Evolutionary conservation across 495 filamentous ascomycete species (phyloP).

Genomic region (Penicillium cataractarum): DNA sequence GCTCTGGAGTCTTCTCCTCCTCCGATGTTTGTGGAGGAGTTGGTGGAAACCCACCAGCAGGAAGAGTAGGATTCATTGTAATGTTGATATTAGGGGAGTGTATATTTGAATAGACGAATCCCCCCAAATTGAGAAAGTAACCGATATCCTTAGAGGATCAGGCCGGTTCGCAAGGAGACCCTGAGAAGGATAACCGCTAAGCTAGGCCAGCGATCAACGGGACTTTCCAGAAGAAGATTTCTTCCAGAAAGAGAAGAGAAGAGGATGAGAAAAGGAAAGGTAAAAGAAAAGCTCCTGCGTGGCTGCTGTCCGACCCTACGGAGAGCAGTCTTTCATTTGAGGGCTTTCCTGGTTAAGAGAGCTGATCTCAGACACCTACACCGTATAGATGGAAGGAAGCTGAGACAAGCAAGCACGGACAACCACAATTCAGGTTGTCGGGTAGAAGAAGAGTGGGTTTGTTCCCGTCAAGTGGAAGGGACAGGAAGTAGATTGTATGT

Average conservation of each 20-base stretch:
- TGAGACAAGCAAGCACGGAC: slow-evolving; percentile 25
- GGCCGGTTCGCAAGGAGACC: slow-evolving; percentile 19
- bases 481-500: slow-evolving; percentile 2
- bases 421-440: slow-evolving; percentile 10
- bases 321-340: slow-evolving; percentile 16
- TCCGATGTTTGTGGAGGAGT: slow-evolving; percentile 21
- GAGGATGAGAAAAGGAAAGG: slow-evolving; percentile 25
- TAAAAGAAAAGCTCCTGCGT: slow-evolving; percentile 19
- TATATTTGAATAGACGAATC: background rate
- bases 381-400: slow-evolving; percentile 7
- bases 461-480: background rate
- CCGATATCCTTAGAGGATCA: slow-evolving; percentile 2
- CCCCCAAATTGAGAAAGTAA: slow-evolving; percentile 9
- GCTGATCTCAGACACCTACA: slow-evolving; percentile 12
- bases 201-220: slow-evolving; percentile 10
- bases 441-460: slow-evolving; percentile 7
- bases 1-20: slow-evolving; percentile 9
- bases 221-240: slow-evolving; percentile 12
- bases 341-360: slow-evolving; percentile 2
- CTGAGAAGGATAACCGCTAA: background rate
- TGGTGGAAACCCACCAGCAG: slow-evolving; percentile 8
- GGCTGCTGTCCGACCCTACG: slow-evolving; percentile 20
- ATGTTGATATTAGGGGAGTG: slow-evolving; percentile 4
- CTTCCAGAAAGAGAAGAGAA: slow-evolving; percentile 32
- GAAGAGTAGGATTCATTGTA: background rate